Evolutionary conservation across 768 basidiomycete species (phyloP).

Genomic region (Auriscalpium orientale): DNA sequence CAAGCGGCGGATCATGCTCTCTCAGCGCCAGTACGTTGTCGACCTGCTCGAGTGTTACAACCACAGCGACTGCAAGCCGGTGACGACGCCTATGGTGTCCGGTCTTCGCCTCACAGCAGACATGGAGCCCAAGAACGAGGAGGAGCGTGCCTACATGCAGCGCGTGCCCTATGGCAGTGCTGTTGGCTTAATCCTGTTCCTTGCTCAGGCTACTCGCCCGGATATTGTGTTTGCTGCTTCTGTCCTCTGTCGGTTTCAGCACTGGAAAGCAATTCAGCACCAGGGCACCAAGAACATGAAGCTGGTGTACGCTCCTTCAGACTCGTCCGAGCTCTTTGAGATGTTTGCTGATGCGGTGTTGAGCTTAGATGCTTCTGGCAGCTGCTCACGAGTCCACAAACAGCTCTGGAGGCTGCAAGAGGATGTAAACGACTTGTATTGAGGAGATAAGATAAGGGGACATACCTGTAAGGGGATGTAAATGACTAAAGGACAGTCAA

Average conservation of each 20-base stretch:
- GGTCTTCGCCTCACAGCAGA: background rate
- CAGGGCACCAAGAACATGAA: slow-evolving; percentile 20
- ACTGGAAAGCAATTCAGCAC: slow-evolving; percentile 26
- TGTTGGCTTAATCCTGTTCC: background rate
- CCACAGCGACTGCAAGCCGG: background rate
- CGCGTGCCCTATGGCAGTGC: background rate
- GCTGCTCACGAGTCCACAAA: no score
- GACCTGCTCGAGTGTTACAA: background rate
- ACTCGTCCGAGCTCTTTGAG: no score
- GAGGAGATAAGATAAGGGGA: no score
- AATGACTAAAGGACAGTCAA: no score
- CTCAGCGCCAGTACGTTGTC: background rate
- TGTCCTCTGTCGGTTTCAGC: slow-evolving; percentile 22
- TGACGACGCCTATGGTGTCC: slow-evolving; percentile 2
- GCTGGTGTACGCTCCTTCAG: no score
- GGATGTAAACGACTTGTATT: no score
- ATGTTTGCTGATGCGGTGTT: no score
- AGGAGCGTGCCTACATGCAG: background rate
- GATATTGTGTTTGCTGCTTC: slow-evolving; percentile 28
- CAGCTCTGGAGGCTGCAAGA: no score
- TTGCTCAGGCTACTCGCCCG: slow-evolving; percentile 21
- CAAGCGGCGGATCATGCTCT: background rate
- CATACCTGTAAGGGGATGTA: no score
- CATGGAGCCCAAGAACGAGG: background rate
- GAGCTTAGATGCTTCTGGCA: no score